Evolutionary conservation across 129 eudicot species (phyloP).

Genomic region (Gnaphalium uliginosum): DNA sequence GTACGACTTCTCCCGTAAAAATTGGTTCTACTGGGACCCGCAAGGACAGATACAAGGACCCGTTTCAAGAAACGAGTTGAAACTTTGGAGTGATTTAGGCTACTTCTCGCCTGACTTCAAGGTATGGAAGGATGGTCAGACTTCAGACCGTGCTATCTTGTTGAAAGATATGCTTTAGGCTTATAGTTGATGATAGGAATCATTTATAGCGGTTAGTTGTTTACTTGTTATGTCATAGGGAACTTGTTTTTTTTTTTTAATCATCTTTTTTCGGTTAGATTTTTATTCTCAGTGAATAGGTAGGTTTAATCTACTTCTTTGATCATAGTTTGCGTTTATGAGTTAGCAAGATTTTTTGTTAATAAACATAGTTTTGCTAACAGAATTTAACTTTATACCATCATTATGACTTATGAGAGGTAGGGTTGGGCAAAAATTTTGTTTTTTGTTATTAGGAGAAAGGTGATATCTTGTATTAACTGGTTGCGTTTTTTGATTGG

Average conservation of each 20-base stretch:
- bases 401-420: too few species aligned
- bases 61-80: conserved; percentile 47
- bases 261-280: neutral
- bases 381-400: neutral
- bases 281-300: neutral
- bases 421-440: too few species aligned
- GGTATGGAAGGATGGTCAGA: conserved; percentile 67
- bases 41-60: conserved; percentile 69
- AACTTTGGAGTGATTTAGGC: conserved; percentile 53
- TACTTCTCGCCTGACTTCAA: conserved; percentile 55
- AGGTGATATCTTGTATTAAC: too few species aligned
- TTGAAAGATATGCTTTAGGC: conserved; percentile 50
- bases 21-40: conserved; percentile 76
- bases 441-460: too few species aligned
- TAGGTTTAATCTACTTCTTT: conserved; percentile 9
- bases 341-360: neutral
- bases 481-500: neutral
- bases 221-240: conserved; percentile 23
- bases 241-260: neutral
- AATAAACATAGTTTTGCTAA: neutral
- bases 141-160: conserved; percentile 39
- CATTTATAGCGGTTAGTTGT: conserved; percentile 16
- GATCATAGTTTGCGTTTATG: conserved; percentile 13
- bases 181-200: conserved; percentile 15
- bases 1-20: neutral